Conservation (phyloP, 1,284 basidiomycete genomes). For the Volvariella volvacea region DNA sequence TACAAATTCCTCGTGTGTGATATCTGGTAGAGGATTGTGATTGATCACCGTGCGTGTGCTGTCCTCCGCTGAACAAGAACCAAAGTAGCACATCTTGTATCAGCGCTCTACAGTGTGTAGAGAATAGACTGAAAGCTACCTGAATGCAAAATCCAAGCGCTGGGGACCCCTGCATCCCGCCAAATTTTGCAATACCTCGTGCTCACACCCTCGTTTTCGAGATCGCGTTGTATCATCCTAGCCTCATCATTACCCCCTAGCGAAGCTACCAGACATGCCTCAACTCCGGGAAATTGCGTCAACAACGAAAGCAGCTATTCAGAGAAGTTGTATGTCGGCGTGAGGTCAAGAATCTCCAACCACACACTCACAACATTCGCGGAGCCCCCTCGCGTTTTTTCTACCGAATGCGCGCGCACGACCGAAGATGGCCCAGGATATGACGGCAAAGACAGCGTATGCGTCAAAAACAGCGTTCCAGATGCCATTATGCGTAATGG, state of each 20-base stretch:
- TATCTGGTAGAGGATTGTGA: slow-evolving; percentile 78
- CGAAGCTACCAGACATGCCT: slow-evolving; percentile 66
- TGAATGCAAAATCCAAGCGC: slow-evolving; percentile 74
- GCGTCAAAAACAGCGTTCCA: slow-evolving; percentile 72
- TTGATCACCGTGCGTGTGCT: slow-evolving; percentile 66
- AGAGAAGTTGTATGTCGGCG: slow-evolving; percentile 6
- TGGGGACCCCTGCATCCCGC: slow-evolving; percentile 63
- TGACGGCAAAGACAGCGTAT: slow-evolving; percentile 53
- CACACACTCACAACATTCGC: slow-evolving; percentile 43
- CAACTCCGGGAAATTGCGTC: slow-evolving; percentile 61
- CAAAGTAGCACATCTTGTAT: neutral
- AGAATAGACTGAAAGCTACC: slow-evolving; percentile 27
- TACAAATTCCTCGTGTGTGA: slow-evolving; percentile 79
- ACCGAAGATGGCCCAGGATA: slow-evolving; percentile 54
- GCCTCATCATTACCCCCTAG: slow-evolving; percentile 69
- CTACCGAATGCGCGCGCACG: slow-evolving; percentile 63
- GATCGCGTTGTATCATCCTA: slow-evolving; percentile 48
- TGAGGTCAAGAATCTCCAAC: neutral
- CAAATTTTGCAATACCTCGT: slow-evolving; percentile 70
- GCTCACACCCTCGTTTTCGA: slow-evolving; percentile 60
- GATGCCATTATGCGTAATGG: slow-evolving; percentile 69
- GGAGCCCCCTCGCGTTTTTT: slow-evolving; percentile 59
- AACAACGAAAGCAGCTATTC: slow-evolving; percentile 53
- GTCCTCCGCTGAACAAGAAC: slow-evolving; percentile 38
- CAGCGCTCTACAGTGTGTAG: slow-evolving; percentile 3